A percentile compares a stretch with the other conserved stretches of the same genome.
phyloP scores from a whole-genome alignment of 2,329 filamentous ascomycete species.

The Lachnellula occidentalis region DNA sequence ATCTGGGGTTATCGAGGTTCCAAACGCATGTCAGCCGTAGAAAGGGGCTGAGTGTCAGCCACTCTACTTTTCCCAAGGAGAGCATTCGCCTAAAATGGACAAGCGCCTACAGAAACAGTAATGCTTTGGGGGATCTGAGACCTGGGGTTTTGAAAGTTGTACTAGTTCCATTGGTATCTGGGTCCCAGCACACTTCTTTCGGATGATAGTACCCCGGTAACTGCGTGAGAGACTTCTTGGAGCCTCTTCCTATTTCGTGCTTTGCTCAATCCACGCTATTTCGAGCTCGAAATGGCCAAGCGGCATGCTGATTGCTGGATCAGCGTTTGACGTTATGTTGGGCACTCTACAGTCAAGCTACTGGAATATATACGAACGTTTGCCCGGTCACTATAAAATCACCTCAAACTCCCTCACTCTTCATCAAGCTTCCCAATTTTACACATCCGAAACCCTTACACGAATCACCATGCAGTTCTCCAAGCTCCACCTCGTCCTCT shows the following conservation, averaged over 20 bases:
- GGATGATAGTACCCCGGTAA: not conserved
- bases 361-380: not conserved
- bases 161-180: constrained; percentile 17
- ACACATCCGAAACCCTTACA: not conserved
- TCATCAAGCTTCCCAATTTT: not conserved
- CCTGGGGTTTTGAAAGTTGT: constrained; percentile 16
- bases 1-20: not conserved
- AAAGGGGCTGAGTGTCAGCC: not conserved
- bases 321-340: not conserved
- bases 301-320: not conserved
- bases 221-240: not conserved
- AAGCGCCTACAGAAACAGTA: not conserved
- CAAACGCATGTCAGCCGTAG: not conserved
- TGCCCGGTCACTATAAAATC: not conserved
- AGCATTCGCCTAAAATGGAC: not conserved
- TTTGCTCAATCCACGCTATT: not conserved
- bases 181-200: not conserved
- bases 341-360: not conserved
- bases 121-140: not conserved
- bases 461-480: constrained; percentile 27
- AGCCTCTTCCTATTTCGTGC: not conserved
- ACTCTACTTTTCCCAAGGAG: not conserved
- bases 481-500: constrained; percentile 16
- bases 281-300: not conserved
- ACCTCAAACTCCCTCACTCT: not conserved